phyloP scores from a whole-genome alignment of 176 grass and related monocot genomes.

The Stipa capillata region DNA sequence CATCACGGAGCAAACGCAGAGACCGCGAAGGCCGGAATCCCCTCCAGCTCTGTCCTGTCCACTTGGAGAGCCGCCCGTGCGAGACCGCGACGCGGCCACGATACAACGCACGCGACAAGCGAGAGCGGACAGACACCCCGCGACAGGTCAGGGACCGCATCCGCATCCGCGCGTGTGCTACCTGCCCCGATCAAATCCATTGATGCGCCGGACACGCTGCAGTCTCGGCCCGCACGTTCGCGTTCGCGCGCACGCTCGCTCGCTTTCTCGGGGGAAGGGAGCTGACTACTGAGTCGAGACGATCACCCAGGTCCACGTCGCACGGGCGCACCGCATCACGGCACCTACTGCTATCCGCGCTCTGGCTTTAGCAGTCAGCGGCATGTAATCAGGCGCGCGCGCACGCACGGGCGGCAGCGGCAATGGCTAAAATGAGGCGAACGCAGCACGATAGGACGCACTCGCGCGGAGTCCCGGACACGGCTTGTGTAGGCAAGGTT shows the following conservation, averaged over 20 bases:
- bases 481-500: background rate
- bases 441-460: background rate
- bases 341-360: background rate
- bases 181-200: background rate
- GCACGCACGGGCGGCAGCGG: background rate
- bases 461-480: background rate
- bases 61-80: conserved; percentile 4
- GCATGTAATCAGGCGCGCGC: background rate
- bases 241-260: background rate
- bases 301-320: background rate
- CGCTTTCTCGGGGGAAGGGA: background rate
- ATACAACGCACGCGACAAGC: background rate
- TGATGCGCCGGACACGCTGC: background rate
- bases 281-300: no score
- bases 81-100: background rate
- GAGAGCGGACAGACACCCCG: background rate
- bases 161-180: background rate
- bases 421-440: background rate
- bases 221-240: background rate
- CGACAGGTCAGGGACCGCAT: background rate
- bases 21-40: background rate
- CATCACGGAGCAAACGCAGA: background rate
- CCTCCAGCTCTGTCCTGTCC: background rate
- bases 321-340: background rate
- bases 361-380: background rate